Base-by-base conservation (phyloP, 2,329 filamentous ascomycete genomes). In the Lomentospora prolificans region DNA sequence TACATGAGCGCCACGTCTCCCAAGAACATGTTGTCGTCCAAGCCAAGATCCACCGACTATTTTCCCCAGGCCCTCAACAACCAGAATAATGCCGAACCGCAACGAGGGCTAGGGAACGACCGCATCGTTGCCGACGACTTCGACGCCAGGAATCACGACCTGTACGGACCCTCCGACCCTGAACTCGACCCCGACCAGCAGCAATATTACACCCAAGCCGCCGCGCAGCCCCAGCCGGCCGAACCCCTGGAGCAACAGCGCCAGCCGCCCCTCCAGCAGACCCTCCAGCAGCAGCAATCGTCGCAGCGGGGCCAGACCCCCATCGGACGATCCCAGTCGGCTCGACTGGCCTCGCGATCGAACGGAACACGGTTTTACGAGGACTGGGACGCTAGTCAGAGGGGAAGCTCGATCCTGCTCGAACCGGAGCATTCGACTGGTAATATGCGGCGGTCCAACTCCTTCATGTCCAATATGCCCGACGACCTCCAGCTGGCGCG, bases 311-410 rank as follows among this genome's bases (percentile, higher is more conserved):
- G 44, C 4, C 44, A 48, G 22, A 48, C 44, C 19, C 25, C 48
- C 48, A 25, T 46, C 39, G 24, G 19, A 28, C 51, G 24, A 10
- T 27, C 51, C 9, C 51, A 53, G 17, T 27, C 36, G 36, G 17
- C 51, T 12, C 50, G 25, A 12, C 27, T 46, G 39, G 24, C 48
- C 12, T 28, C 48, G 19, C 50, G 5, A 22, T 25, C 39, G 27
- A 51, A 48, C 33, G 66, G 67, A 50, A 75, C 81, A 59, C 80
- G 75, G 62, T 86, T 87, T 64, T 83, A 79, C 61, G 85, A 89
- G 66, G 81, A 86, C 72, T 88, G 85, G 77, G 84, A 87, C 70
- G 82, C 81, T 53, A 82, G 78, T 63, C 82, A 82, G 63, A 80
- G 84, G 60, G 85, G 83, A 50, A 81, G 80, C 62, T 87, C 84